Base-by-base conservation (phyloP, 2,329 filamentous ascomycete genomes). In the Trichoderma aggressivum region DNA sequence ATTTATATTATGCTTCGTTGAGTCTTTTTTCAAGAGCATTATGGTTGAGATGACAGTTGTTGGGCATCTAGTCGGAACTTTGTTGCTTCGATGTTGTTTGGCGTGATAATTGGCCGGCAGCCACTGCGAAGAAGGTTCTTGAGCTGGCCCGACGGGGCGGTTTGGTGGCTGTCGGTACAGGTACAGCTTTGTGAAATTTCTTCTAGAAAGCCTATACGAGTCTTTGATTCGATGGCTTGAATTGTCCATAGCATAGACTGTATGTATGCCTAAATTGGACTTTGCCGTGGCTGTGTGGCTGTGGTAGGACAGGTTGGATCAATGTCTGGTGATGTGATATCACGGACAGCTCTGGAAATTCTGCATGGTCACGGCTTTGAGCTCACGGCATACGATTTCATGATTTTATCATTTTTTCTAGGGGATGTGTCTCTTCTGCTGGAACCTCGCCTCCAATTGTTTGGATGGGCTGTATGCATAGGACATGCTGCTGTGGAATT, bases 321-420 rank as follows among this genome's bases (percentile, higher is more conserved):
- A 24, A 53, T 24, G 5, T 12, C 21, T 3, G 24, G 36, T 7
- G 7, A 18, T 39, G 7, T 39, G 10, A 24, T 21, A 7, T 21
- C n/a, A 21, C 5, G 5, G 10, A 24, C 11, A 7, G 11, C 2
- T 14, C 7, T 6, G n/a, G n/a, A 24, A 24, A 12, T 12, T 50
- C n/a, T 2, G 2, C 4, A 14, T 2, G 2, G 1, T 4, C 1
- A 12, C 11, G 43, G 3, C 10, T 12, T 50, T 50, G n/a, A 21
- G 43, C 10, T 24, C 10, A 21, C n/a, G 1, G 1, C 2, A 39
- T 43, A 43, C 39, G 0, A 43, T 8, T n/a, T n/a, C 36, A 16
- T 3, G 14, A 16, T 18, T 39, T 3, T 39, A 16, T 43, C 0
- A 16, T 7, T 0, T 18, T 18, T n/a, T 43, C 7, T n/a, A 3